A percentile compares a stretch with the other conserved stretches of the same genome.
phyloP scores from a whole-genome alignment of 2,329 filamentous ascomycete species.

The Sporothrix phasma region DNA sequence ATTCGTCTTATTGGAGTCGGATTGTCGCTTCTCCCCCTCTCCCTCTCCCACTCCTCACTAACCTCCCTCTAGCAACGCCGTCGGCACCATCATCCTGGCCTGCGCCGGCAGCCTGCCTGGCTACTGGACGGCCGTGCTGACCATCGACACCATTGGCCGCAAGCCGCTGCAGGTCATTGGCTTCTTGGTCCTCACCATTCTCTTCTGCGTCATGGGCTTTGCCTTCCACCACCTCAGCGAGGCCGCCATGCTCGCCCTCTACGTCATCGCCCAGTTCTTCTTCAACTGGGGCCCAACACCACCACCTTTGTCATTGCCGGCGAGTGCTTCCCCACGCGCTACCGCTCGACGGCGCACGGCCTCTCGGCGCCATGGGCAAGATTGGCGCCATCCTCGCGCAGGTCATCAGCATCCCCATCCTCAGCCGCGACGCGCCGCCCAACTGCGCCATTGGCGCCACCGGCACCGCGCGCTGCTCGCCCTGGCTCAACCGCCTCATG shows the following conservation, averaged over 20 bases:
- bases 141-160: conserved; percentile 65
- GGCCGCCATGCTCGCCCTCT: conserved; percentile 46
- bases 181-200: conserved; percentile 49
- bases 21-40: not conserved
- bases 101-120: conserved; percentile 71
- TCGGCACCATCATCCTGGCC: conserved; percentile 67
- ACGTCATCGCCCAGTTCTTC: conserved; percentile 55
- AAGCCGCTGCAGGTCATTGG: conserved; percentile 63
- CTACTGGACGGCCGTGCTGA: conserved; percentile 67
- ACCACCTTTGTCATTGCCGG: conserved; percentile 57
- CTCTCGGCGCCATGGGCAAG: conserved; percentile 58
- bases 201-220: conserved; percentile 56
- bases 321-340: conserved; percentile 55
- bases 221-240: conserved; percentile 40
- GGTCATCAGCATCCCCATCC: conserved; percentile 52
- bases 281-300: conserved; percentile 57
- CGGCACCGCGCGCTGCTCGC: conserved; percentile 36
- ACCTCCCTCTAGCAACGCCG: conserved; percentile 38
- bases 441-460: conserved; percentile 34
- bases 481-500: conserved; percentile 63
- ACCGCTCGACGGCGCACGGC: conserved; percentile 53
- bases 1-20: too few species aligned
- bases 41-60: not conserved
- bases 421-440: conserved; percentile 44
- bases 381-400: conserved; percentile 59